Evolutionary conservation across 306 rosid genomes (phyloP).

Genomic region (Rubus idaeus): DNA sequence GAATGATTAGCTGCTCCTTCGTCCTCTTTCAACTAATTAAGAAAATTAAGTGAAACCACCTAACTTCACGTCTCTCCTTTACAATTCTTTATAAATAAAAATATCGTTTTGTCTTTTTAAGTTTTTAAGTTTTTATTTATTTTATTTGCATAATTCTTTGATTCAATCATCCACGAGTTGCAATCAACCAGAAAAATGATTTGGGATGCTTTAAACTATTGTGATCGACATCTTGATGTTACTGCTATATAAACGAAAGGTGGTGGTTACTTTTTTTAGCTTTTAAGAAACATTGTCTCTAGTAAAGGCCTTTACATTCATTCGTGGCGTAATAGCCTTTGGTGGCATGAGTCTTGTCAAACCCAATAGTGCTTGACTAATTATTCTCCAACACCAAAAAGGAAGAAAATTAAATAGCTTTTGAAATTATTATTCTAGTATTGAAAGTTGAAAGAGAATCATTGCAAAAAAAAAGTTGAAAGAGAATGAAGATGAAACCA

Average conservation of each 20-base stretch:
- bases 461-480: no score
- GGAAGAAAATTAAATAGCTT: not conserved
- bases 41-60: slow-evolving; percentile 21
- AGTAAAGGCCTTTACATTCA: not conserved
- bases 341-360: not conserved
- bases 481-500: no score
- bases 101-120: not conserved
- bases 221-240: not conserved
- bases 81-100: no score
- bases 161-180: slow-evolving; percentile 1
- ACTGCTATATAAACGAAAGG: not conserved
- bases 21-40: slow-evolving; percentile 20
- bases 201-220: not conserved
- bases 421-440: not conserved
- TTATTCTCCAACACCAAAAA: not conserved
- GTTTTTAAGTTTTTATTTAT: no score
- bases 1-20: slow-evolving; percentile 36
- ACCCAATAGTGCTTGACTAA: not conserved
- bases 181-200: slow-evolving; percentile 5
- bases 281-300: not conserved
- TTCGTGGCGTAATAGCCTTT: slow-evolving; percentile 11
- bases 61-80: slow-evolving; percentile 6
- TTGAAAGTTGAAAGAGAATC: no score
- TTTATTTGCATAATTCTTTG: not conserved
- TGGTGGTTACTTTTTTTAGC: not conserved